Evolutionary conservation across 2,329 filamentous ascomycete species (phyloP), one percentile per base, ranked within the genome.

Genomic region (Aureobasidium vineae): DNA sequence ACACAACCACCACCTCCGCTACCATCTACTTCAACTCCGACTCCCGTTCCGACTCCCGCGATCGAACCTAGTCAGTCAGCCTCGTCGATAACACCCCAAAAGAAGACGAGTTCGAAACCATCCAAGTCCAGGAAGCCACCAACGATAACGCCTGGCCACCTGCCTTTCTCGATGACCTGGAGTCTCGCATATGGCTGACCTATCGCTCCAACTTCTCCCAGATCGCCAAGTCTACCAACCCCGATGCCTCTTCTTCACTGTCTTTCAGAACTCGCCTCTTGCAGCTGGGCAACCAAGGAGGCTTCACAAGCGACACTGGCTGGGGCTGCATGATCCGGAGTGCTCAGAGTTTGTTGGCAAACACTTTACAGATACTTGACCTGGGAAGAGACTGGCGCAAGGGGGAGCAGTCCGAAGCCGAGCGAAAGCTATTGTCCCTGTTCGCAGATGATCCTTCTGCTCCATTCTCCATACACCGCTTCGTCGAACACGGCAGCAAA

Each of bases 301-400:
- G 91, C 5, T 99, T 98, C 78, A 90, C 91, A 13, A 94, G 92
- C 1, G 95, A 99, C 76, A 93, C 91, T 11, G 95, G 95, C 61
- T 99, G 96, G 92, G 95, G 95, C 0, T 99, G 95, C 75, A 99
- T 99, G 95, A 98, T 99, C 72, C 84, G 95, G 68, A 97, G 94
- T 6, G 95, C 95, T 3, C 95, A 99, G 80, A 94, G 91, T 73
- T 83, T 99, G 31, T 82, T 99, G 49, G 94, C 94, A 52, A 99
- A 98, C 77, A 85, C 94, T 1, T 82, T 98, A 72, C 79, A 86
- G 21, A 84, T 90, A 65, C 80, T 93, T 56, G 82, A 85, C 45
- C 80, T 97, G 26, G 94, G 95, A 23, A 87, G 95, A 84, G 92
- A 89, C 69, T 97, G 94, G 94, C 86, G 92, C 70, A 84, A 88